Evolutionary conservation across 1,284 basidiomycete species (phyloP).

Genomic region (Puccinia novopanici): DNA sequence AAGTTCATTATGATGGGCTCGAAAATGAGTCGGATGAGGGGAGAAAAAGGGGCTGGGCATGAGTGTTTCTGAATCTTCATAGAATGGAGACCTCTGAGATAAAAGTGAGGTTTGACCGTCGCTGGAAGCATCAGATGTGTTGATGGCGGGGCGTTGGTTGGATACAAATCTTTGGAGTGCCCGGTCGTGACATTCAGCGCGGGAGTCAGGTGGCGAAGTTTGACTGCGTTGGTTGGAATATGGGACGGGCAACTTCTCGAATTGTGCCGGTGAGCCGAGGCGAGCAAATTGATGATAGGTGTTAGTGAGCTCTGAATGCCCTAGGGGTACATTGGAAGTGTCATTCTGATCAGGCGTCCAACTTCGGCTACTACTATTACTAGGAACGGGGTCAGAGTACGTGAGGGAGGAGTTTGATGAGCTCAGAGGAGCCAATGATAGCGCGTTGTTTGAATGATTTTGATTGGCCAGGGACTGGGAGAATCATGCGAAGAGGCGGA

Average conservation of each 20-base stretch:
- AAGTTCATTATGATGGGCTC: not conserved
- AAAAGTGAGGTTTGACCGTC: slow-evolving; percentile 8
- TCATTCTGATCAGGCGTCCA: slow-evolving; percentile 39
- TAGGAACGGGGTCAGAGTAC: slow-evolving; percentile 16
- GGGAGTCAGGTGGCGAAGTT: not conserved
- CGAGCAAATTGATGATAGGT: not conserved
- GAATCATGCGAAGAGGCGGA: slow-evolving; percentile 17
- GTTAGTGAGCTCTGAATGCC: not conserved
- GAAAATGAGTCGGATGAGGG: not conserved
- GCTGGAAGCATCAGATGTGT: slow-evolving; percentile 27
- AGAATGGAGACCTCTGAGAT: not conserved
- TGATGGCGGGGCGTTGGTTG: not conserved
- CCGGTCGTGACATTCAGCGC: not conserved
- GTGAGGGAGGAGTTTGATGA: slow-evolving; percentile 29
- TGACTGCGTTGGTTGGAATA: not conserved
- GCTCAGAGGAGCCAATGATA: slow-evolving; percentile 1
- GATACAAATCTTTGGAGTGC: not conserved
- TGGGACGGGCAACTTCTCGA: not conserved
- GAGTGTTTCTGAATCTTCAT: slow-evolving; percentile 31
- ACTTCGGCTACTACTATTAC: slow-evolving; percentile 34
- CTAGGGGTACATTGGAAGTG: not conserved
- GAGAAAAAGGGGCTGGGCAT: slow-evolving; percentile 19
- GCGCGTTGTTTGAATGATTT: not conserved
- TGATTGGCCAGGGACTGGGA: slow-evolving; percentile 3
- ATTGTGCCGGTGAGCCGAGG: slow-evolving; percentile 18